Evolutionary conservation across 768 basidiomycete species (phyloP), one percentile per base, ranked within the genome.

Genomic region (Coprinellus aureogranulatus): DNA sequence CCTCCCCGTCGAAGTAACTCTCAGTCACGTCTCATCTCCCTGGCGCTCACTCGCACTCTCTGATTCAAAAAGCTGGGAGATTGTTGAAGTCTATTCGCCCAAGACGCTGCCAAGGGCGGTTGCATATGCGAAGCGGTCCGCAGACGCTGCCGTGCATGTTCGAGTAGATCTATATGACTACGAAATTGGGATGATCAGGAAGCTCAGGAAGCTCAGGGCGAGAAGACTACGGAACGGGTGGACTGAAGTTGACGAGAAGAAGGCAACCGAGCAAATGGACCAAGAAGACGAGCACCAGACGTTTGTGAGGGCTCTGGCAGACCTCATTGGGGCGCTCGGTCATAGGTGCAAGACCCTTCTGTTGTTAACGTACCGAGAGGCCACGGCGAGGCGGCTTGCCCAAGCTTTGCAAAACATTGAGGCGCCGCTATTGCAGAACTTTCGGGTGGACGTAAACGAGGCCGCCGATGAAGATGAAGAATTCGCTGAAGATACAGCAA

Each of bases 11-110:
- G n/a, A 58, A 34, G 28, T 58, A 4, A 28, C 44, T 18, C 31
- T 58, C 42, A 58, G 57, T 44, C 57, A 58, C 31, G 57, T 58
- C 12, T 58, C 50, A 9, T 42, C 44, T 2, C 30, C 28, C 5
- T 58, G 57, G 57, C 40, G 57, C 30, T 26, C 25, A 18, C n/a
- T 51, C 26, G 25, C 51, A 10, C 28, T 58, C 8, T 52, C 57
- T 5, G 57, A 58, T 28, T n/a, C 30, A 1, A 27, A 25, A 31
- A 37, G 41, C 10, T 58, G 57, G 57, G 31, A 26, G n/a, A 23
- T 27, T 1, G 41, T 58, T 49, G 51, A 52, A 26, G 44, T 58
- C 6, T 46, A 53, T 51, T 58, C 57, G 12, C 57, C 57, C 4
- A 58, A 58, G 23, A 42, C 57, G 4, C 25, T 58, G 12, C 28